Base-by-base conservation (phyloP, 768 basidiomycete species). In the Chlorophyllum brunneum region DNA sequence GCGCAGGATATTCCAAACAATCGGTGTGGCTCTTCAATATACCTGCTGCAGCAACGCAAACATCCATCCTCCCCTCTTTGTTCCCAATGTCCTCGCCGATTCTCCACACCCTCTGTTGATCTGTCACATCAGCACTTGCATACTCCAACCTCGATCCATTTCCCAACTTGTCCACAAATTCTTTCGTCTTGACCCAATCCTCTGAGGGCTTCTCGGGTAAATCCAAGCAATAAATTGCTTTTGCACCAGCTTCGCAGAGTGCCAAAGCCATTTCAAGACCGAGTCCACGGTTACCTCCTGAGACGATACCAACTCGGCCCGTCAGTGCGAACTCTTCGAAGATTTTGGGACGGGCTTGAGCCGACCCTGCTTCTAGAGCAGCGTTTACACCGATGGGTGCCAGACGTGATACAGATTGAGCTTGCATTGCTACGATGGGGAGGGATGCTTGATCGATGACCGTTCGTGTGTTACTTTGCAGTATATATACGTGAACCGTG, bases 221-320 rank as follows among this genome's bases (percentile, higher is more conserved):
- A 63, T 88, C 87, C 10, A 86, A 67, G 62, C 85, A 86, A 65
- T 88, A 88, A 15, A 88, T 74, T 0, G 74, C 82, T 6, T 79
- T 74, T 5, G 85, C 85, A 29, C 88, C 88, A 11, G 80, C 83
- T 68, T 91, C 89, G 37, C 78, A 78, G 36, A 91, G 69, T 3
- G 83, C 80, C 48, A 90, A 69, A 30, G 86, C 86, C 83, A 87
- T 85, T 69, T 92, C 90, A n/a, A 92, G 79, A 2, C 90, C 90
- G 13, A 92, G 77, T 0, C 89, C 85, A 27, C 84, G 69, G 55
- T 83, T 80, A 0, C 76, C 84, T 4, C 85, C 85, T 0, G 84
- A 80, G 24, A 86, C 80, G 37, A 86, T 71, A 7, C 73, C 81
- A 3, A 85, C 81, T 2, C 81, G 76, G 50, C 78, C 79, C 10